phyloP scores from a whole-genome alignment of 208 protist species.

The Leishmania lainsoni region DNA sequence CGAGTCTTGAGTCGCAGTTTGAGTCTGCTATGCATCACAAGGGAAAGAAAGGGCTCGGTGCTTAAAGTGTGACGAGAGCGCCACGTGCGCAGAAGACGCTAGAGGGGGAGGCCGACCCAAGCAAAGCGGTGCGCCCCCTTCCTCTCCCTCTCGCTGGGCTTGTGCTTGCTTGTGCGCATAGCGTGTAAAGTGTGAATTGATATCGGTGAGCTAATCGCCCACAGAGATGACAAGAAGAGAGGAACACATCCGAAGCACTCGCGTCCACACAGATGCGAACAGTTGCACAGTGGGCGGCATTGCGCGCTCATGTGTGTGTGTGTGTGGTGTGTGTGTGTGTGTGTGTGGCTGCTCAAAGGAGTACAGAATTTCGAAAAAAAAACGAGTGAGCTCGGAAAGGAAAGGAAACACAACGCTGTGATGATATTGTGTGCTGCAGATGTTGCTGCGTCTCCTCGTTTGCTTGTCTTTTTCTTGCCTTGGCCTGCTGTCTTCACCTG shows the following conservation, averaged over 20 bases:
- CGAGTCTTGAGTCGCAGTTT: conserved; percentile 69
- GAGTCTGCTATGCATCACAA: conserved; percentile 60
- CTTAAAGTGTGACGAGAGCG: conserved; percentile 19
- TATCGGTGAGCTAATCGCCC: neutral
- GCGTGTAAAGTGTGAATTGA: neutral
- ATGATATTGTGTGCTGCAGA: neutral
- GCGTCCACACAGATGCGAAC: neutral
- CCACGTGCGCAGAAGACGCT: neutral
- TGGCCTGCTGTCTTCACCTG: neutral
- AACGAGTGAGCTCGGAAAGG: neutral
- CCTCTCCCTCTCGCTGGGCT: neutral
- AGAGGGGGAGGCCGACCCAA: neutral
- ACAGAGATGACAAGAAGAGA: neutral
- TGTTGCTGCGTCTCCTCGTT: neutral
- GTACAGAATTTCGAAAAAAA: neutral
- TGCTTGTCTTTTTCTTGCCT: neutral
- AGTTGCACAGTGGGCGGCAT: neutral
- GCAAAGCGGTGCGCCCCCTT: neutral
- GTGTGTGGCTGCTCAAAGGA: neutral
- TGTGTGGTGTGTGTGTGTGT: neutral
- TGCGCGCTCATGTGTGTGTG: neutral
- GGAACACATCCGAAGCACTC: neutral
- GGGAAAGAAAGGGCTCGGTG: conserved; percentile 78
- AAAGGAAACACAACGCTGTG: neutral
- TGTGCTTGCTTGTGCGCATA: neutral